Evolutionary conservation across 495 filamentous ascomycete genomes (phyloP).

Genomic region (Parathielavia appendiculata): DNA sequence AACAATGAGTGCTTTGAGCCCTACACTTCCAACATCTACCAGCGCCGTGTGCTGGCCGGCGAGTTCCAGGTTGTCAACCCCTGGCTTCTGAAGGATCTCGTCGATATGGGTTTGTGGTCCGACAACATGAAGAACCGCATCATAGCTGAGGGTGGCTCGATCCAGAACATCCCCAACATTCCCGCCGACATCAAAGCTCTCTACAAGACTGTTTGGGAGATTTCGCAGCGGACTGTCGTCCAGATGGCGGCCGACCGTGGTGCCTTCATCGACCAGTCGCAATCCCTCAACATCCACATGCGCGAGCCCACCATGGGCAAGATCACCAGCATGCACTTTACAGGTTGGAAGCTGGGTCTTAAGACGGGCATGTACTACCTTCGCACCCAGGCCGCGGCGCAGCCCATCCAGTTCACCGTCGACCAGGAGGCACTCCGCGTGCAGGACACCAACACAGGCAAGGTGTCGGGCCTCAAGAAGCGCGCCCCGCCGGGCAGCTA

Average conservation of each 20-base stretch:
- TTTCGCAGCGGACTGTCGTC: conserved; percentile 90
- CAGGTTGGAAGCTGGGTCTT: conserved; percentile 96
- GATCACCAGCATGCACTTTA: conserved; percentile 98
- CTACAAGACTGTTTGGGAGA: conserved; percentile 99
- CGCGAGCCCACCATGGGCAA: conserved; percentile 99
- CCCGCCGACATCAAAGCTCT: conserved; percentile 91
- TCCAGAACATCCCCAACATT: conserved; percentile 95
- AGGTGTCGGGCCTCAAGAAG: conserved; percentile 60
- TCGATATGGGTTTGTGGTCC: conserved; percentile 96
- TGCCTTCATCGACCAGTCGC: conserved; percentile 97
- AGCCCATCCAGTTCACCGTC: conserved; percentile 98
- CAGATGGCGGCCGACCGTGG: conserved; percentile 98
- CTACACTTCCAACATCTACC: conserved; percentile 99
- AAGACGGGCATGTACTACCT: conserved; percentile 99
- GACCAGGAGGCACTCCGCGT: conserved; percentile 95
- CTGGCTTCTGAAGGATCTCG: conserved; percentile 95
- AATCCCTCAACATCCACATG: conserved; percentile 98
- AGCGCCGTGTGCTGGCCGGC: conserved; percentile 92
- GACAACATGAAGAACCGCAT: conserved; percentile 99
- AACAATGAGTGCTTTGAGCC: conserved; percentile 99
- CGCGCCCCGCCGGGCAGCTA: conserved; percentile 54
- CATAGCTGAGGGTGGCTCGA: conserved; percentile 91
- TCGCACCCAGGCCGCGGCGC: conserved; percentile 92
- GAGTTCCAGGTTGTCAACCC: conserved; percentile 99
- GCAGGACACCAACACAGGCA: conserved; percentile 74